Base-by-base conservation (phyloP, 352 stramenopile species). In the Phytophthora podocarpi region DNA sequence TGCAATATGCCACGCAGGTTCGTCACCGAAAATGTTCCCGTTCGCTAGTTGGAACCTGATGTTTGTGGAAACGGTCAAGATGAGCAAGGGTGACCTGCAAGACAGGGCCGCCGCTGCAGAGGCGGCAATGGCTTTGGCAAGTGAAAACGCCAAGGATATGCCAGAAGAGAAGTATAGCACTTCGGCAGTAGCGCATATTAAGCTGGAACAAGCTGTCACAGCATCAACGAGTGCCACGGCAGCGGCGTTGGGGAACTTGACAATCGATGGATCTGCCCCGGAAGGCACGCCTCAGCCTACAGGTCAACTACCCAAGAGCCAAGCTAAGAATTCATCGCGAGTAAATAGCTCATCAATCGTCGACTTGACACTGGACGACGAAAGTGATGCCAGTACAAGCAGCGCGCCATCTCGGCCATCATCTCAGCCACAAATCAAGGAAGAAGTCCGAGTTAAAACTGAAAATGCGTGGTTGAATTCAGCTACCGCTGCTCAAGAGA, bases 11-110 rank as follows among this genome's bases (percentile, higher is more conserved):
- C 3, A 18, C 36, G 16, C 41, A 89, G 79, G 74, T 3, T 68
- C 72, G 16, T 67, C 67, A n/a, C 59, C 64, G 1, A 71, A 23
- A n/a, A 74, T 85, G 39, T 34, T 85, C 11, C 70, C 64, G 8
- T 85, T 80, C 27, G 70, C 70, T 24, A 72, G 53, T 24, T 92
- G 80, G 80, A 72, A 70, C 24, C 27, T 53, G 0, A 54, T 59
- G 32, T 83, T 85, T 40, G 32, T 70, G 20, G 78, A 89, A 31
- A 67, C 77, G 56, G 68, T 73, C 9, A 86, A 82, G 49, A 72
- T 64, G 36, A 62, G 61, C 27, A 74, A 71, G 35, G 53, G 75
- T 1, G 16, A 64, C 13, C 45, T 76, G 31, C 67, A 71, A 57
- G 67, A 74, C 49, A 65, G 36, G 41, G 46, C 26, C 51, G 35